Evolutionary conservation across 2,329 filamentous ascomycete genomes (phyloP), one percentile per base, ranked within the genome.

Genomic region (Colletotrichum neosansevieriae): DNA sequence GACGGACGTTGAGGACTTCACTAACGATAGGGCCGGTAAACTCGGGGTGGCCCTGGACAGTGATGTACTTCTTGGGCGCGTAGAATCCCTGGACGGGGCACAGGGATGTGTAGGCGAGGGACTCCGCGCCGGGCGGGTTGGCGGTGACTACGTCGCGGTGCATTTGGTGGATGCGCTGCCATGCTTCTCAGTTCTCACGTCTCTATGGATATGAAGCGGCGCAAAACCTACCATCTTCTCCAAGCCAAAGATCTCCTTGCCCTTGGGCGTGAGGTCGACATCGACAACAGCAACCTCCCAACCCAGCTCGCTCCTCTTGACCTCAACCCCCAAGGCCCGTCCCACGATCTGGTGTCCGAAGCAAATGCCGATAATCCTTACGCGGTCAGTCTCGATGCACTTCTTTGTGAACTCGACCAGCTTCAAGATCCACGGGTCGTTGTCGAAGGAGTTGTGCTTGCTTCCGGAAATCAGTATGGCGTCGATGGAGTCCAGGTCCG

Each of bases 311-410:
- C 88, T 92, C 61, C 89, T 82, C 40, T 84, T 89, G 2, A 97
- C 91, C 73, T 87, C 86, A 19, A 81, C 86, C 3, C 89, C 92
- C 72, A 94, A 76, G 1, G 93, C 92, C 59, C 93, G 85, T 1
- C 87, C 93, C 49, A 96, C 81, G 74, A 97, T 94, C 81, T 97
- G 93, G 77, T 97, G 94, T 5, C 94, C 94, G 77, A 95, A 97
- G 79, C 94, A 97, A 15, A 96, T 86, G 11, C 93, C 94, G 15
- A 97, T 84, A n/a, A 94, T 79, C 40, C 89, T 86, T 7, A 96
- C 87, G 0, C 88, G 83, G 29, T 85, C 82, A 71, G 91, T 86
- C 12, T 83, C 82, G 38, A 93, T 83, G 3, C 92, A 83, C 6
- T 80, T 73, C 71, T 85, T 82, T 58, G 87, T 88, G 74, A 89